Percentiles rank a stretch among this genome's conserved stretches.
These are phyloP conservation scores for Eucalyptus tenuipes DNA, from an alignment of 345 rosid species.

Conservation along the genomic window DNA sequence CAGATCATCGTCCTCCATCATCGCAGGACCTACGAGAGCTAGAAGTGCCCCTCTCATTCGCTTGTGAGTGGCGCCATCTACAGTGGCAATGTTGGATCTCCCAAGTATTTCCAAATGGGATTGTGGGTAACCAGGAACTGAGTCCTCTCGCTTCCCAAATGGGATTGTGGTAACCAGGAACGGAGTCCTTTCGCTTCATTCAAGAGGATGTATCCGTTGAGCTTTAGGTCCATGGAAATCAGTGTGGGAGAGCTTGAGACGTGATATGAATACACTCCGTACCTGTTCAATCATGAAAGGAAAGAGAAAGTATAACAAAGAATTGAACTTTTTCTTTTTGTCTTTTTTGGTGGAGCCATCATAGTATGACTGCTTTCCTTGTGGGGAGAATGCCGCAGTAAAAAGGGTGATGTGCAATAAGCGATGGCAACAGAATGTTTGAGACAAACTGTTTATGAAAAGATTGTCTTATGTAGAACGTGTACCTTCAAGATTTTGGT, in stretches of 20 bases:
- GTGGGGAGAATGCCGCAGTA: neutral
- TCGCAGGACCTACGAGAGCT: constrained; percentile 52
- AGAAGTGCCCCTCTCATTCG: constrained; percentile 75
- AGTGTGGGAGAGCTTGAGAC: constrained; percentile 76
- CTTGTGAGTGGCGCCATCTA: constrained; percentile 73
- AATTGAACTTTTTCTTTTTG: neutral
- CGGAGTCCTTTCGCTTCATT: constrained; percentile 74
- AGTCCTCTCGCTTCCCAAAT: constrained; percentile 82
- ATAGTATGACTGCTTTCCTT: neutral
- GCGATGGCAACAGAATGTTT: neutral
- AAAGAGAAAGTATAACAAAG: neutral
- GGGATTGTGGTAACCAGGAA: constrained; percentile 90
- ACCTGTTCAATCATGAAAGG: constrained; percentile 14
- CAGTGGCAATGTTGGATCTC: constrained; percentile 85
- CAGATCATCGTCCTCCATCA: constrained; percentile 48
- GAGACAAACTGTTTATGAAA: neutral
- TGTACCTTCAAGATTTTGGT: neutral
- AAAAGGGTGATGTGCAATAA: neutral
- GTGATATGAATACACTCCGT: constrained; percentile 67
- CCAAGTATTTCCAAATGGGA: constrained; percentile 86
- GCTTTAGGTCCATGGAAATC: constrained; percentile 88
- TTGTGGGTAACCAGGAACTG: constrained; percentile 81
- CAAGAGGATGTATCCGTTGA: constrained; percentile 66
- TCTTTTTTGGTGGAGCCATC: neutral
- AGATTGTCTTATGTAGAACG: neutral